Base-by-base conservation (phyloP, 257 asterid species). In the Forsythia suspensa region DNA sequence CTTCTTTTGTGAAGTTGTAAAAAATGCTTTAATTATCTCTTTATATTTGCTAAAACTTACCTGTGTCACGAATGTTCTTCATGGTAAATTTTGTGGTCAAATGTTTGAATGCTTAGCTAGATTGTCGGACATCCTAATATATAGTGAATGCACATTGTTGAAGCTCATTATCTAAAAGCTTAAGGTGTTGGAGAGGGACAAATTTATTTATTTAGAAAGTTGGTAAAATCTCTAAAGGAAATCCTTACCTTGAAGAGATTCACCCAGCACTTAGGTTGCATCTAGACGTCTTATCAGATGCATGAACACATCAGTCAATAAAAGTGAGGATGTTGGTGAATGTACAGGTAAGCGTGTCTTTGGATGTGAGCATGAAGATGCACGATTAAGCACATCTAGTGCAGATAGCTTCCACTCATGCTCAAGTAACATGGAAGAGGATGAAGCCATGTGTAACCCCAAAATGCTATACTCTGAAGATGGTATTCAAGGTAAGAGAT, bases 361-460 rank as follows among this genome's bases (percentile, higher is more conserved):
- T 7, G 75, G 74, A 40, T 70, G 66, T 70, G 89, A 86, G 80
- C 79, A 84, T 15, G 87, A 86, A 4, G 82, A 71, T 73, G 79
- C 73, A 44, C 70, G 76, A 40, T 84, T 85, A 43, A 84, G 76
- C 12, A 76, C 63, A 15, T 84, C 87, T 24, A 83, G 76, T 10
- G 70, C 66, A 3, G 78, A 40, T 39, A 86, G 90, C 82, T 86
- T 84, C 77, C 74, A 41, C 52, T 81, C 87, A 0, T 86, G 90
- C 80, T 41, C 34, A 39, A 79, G 80, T 55, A 76, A 59, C 55
- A 86, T 71, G 72, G 85, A 81, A 44, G 83, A 84, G 7, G 84
- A 81, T 55, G 77, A 73, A 72, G 71, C 65, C 70, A 10, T 70
- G 40, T 40, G 41, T 59, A 72, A 76, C 37, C 71, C 77, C 66